A percentile compares a stretch with the other conserved stretches of the same genome.
Conservation (phyloP, 2,329 filamentous ascomycete genomes). For the Harringtonia aguacate region DNA sequence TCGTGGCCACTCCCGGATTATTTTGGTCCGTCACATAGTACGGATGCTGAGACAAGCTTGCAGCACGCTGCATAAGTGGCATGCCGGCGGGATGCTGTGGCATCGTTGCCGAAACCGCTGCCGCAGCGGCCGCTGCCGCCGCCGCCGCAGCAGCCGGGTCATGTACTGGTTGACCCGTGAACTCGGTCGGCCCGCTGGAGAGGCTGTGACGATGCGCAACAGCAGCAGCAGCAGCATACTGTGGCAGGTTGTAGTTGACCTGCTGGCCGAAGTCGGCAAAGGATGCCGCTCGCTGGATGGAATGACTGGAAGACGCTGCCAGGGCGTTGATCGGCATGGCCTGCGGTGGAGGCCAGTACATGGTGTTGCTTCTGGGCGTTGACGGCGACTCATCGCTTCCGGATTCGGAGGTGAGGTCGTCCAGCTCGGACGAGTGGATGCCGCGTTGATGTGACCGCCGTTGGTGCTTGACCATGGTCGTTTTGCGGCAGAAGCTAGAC, state of each 20-base stretch:
- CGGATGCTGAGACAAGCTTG: conserved; percentile 32
- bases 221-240: conserved; percentile 24
- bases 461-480: conserved; percentile 60
- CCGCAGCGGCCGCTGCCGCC: conserved; percentile 1
- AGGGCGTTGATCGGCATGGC: conserved; percentile 25
- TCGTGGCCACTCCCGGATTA: conserved; percentile 51
- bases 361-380: conserved; percentile 42
- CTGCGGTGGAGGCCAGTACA: conserved; percentile 38
- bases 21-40: conserved; percentile 52
- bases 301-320: conserved; percentile 17
- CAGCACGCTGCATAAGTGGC: conserved; percentile 37
- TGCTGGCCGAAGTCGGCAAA: conserved; percentile 45
- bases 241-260: conserved; percentile 29
- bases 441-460: conserved; percentile 50
- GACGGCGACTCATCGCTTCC: conserved; percentile 47
- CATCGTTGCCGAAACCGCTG: conserved; percentile 5
- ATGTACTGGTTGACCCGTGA: conserved; percentile 28
- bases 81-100: conserved; percentile 24
- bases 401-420: conserved; percentile 46
- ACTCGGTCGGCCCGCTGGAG: conserved; percentile 32
- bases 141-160: conserved; percentile 15
- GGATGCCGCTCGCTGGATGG: conserved; percentile 40
- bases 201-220: conserved; percentile 35
- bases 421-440: conserved; percentile 42
- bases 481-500: conserved; percentile 58